A percentile compares a stretch with the other conserved stretches of the same genome.
phyloP scores from a whole-genome alignment of 768 basidiomycete genomes.

The Phlebiopsis gigantea region DNA sequence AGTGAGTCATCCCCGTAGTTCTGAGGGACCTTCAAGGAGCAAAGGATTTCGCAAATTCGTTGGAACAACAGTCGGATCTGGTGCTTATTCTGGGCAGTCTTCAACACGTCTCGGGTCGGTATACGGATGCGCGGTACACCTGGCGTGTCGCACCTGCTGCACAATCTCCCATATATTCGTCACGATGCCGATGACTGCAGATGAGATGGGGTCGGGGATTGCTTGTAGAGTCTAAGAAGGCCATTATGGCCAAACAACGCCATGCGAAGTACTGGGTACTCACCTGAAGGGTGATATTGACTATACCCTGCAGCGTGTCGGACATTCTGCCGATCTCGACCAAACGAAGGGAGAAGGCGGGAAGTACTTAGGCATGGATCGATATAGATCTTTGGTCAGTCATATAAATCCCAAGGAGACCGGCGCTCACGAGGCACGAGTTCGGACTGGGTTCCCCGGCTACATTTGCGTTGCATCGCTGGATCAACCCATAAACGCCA shows the following conservation, averaged over 20 bases:
- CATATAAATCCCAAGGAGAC: too few species aligned
- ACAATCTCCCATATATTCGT: neutral
- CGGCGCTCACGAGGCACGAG: too few species aligned
- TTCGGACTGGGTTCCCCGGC: too few species aligned
- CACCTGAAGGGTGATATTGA: neutral
- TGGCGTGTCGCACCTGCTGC: neutral
- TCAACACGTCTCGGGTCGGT: too few species aligned
- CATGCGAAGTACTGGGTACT: too few species aligned
- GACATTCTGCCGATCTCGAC: too few species aligned
- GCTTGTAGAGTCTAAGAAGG: neutral
- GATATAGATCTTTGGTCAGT: too few species aligned
- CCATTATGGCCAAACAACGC: neutral
- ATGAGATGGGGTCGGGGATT: constrained; percentile 1
- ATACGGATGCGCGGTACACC: too few species aligned
- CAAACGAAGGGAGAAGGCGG: too few species aligned
- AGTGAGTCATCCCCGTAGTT: neutral
- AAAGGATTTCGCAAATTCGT: neutral
- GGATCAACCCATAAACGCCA: too few species aligned
- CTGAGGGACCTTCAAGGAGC: neutral
- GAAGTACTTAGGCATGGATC: too few species aligned
- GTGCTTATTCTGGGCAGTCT: constrained; percentile 1
- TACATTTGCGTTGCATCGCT: too few species aligned
- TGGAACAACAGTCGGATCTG: constrained; percentile 1
- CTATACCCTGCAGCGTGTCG: neutral
- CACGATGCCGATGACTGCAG: neutral